Evolutionary conservation across 495 filamentous ascomycete genomes (phyloP), one percentile per base, ranked within the genome.

Genomic region (Penicillium atrosanguineum): DNA sequence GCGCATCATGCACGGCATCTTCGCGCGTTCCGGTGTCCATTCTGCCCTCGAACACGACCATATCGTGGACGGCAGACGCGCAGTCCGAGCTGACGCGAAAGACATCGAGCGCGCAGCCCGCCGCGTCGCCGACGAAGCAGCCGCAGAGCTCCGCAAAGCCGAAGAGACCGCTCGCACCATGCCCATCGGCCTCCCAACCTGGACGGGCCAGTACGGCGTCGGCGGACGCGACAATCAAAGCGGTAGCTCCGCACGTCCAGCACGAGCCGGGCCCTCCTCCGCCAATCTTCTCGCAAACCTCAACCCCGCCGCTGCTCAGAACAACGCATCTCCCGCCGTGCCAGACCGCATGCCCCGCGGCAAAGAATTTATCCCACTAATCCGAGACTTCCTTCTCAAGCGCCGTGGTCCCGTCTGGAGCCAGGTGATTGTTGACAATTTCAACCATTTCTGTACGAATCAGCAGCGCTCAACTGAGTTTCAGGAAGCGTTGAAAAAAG

Each of bases 41-140:
- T 87, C 86, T 25, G 87, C 90, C 0, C 77, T 95, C 3, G 88
- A 96, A 53, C 93, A 98, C 61, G 94, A 97, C 55, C 80, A 88
- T 28, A 91, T 97, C 59, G 81, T 97, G 51, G 83, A 83, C 61
- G 79, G 81, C 46, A 87, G 84, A 60, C 78, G 79, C 20, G 76
- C 78, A 20, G 65, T 88, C 40, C 75, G 75, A 37, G 87, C 87
- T 0, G 85, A 96, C 52, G 83, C 80, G 19, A 79, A 79, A 50
- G 84, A 89, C 55, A 82, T 95, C 39, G 86, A 90, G 57, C 81
- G 79, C n/a, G 89, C 95, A 72, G 94, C 92, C 9, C 82, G 82
- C 56, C 79, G 80, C 12, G 82, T 92, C 12, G 92, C 91, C n/a
- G 82, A 84, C 2, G 75, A 87, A 65, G 92, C 91, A 0, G 87